Evolutionary conservation across 2,329 filamentous ascomycete genomes (phyloP), one percentile per base, ranked within the genome.

Genomic region (Hypomyces perniciosus): DNA sequence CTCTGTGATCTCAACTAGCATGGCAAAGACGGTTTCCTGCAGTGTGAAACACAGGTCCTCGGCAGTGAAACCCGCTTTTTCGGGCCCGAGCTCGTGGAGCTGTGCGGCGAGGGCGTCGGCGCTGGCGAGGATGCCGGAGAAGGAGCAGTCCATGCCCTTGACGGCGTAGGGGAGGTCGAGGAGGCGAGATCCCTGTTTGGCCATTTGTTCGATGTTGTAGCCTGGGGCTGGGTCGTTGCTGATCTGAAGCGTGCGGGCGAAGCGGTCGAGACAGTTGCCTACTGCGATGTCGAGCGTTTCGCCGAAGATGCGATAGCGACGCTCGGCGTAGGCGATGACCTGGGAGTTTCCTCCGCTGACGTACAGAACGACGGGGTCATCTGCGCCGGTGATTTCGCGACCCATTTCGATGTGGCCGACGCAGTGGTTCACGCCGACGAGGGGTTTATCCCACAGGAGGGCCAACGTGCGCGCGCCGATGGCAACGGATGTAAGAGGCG

Each of bases 391-490:
- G 65, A 99, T 96, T 53, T 87, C 80, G 46, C 93, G 81, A 31
- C 93, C 93, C 93, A 99, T 99, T 74, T 99, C 93, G 62, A 99
- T 97, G 70, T 99, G 93, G 40, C 93, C 93, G 44, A 99, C 88
- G 69, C 93, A 99, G 72, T 99, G 93, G 71, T 99, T 99, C 28
- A 99, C 93, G 27, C 90, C 92, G 3, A 99, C 85, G 35, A 99
- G 76, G n/a, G 87, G 84, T 69, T 89, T 90, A 48, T 75, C 78
- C 93, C 93, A 99, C 12, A 99, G 78, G 53, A 96, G 72, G 39
- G 83, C 78, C 31, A 97, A 74, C 56, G 88, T 89, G 54, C 93
- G 81, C 20, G 91, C 93, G 1, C 85, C 91, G 34, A 97, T 75
- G 31, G 92, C 92, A 10, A 95, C 90, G 54, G 85, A 84, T 56